A percentile compares a stretch with the other conserved stretches of the same genome.
These are phyloP conservation scores for Delphinella strobiligena DNA, from an alignment of 2,329 filamentous ascomycete species.

Conservation along the genomic window DNA sequence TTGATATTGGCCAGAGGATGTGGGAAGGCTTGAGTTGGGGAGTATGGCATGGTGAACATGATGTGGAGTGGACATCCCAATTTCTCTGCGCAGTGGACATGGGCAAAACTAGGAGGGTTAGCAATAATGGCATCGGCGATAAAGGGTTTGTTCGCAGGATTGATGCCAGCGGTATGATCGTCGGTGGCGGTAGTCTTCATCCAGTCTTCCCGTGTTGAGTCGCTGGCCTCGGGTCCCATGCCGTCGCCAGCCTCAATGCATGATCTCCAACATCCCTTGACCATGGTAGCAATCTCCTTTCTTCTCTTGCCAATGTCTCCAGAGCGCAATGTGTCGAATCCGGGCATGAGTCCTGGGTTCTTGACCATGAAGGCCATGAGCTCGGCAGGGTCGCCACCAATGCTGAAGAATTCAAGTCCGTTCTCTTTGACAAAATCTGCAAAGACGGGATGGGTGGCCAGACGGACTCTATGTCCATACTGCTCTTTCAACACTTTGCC, in stretches of 20 bases:
- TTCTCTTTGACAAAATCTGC: slow-evolving; percentile 56
- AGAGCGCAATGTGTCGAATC: slow-evolving; percentile 13
- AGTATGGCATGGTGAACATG: slow-evolving; percentile 70
- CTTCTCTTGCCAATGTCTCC: slow-evolving; percentile 16
- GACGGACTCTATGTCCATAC: slow-evolving; percentile 58
- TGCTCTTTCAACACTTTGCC: slow-evolving; percentile 52
- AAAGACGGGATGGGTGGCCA: slow-evolving; percentile 63
- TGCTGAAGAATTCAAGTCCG: slow-evolving; percentile 62
- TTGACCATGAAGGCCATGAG: slow-evolving; percentile 44
- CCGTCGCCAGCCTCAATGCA: slow-evolving; percentile 15
- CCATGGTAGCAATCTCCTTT: slow-evolving; percentile 14
- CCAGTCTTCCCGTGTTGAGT: slow-evolving; percentile 20
- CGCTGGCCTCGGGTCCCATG: slow-evolving; percentile 17
- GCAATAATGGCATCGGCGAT: slow-evolving; percentile 74
- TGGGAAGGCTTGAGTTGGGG: slow-evolving; percentile 71
- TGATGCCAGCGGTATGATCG: slow-evolving; percentile 1
- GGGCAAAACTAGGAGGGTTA: slow-evolving; percentile 66
- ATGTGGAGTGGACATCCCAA: slow-evolving; percentile 54
- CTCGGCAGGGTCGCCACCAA: slow-evolving; percentile 63
- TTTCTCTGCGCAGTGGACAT: slow-evolving; percentile 65
- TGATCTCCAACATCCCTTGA: slow-evolving; percentile 18
- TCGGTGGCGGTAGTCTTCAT: slow-evolving; percentile 20
- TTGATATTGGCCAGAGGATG: slow-evolving; percentile 79
- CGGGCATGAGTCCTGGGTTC: slow-evolving; percentile 20
- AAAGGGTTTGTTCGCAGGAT: slow-evolving; percentile 44